These are phyloP conservation scores for Phytopythium aichiense DNA, from an alignment of 352 stramenopile genomes.

Conservation along the genomic window DNA sequence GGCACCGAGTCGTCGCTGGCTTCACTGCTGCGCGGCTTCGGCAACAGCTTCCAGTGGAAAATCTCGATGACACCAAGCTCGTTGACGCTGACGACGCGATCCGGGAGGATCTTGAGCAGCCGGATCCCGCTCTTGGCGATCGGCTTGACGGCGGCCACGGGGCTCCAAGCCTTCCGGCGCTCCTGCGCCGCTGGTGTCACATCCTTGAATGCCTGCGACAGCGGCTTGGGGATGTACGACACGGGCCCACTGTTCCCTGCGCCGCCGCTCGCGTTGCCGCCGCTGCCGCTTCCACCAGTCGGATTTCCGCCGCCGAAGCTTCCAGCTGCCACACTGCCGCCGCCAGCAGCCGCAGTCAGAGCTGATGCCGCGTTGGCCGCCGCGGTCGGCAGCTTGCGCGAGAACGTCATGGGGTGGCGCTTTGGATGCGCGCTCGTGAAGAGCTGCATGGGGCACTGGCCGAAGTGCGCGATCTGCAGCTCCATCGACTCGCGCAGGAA, in stretches of 20 bases:
- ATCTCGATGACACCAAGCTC: slow-evolving; percentile 83
- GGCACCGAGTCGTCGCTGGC: neutral
- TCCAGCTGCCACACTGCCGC: neutral
- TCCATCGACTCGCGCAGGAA: slow-evolving; percentile 93
- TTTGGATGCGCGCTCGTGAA: slow-evolving; percentile 77
- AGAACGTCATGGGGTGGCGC: slow-evolving; percentile 30
- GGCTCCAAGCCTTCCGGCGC: slow-evolving; percentile 53
- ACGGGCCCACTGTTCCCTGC: slow-evolving; percentile 6
- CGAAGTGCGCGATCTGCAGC: slow-evolving; percentile 99
- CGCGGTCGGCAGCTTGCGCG: slow-evolving; percentile 5
- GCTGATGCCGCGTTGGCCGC: neutral
- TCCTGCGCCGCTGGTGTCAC: slow-evolving; percentile 47
- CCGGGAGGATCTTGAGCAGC: slow-evolving; percentile 67
- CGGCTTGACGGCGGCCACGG: slow-evolving; percentile 52
- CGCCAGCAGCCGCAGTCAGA: neutral
- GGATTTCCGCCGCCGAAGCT: neutral
- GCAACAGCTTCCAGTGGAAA: slow-evolving; percentile 77
- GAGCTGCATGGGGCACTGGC: slow-evolving; percentile 97
- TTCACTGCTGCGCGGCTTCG: slow-evolving; percentile 28
- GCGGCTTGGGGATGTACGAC: slow-evolving; percentile 35
- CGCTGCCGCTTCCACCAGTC: neutral
- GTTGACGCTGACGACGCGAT: slow-evolving; percentile 78
- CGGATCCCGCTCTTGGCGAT: slow-evolving; percentile 51
- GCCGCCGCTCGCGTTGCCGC: neutral
- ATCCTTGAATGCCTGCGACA: slow-evolving; percentile 69